A percentile compares a stretch with the other conserved stretches of the same genome.
These are phyloP conservation scores for Ormosia semicastrata DNA, from an alignment of 306 rosid genomes.

Conservation along the genomic window DNA sequence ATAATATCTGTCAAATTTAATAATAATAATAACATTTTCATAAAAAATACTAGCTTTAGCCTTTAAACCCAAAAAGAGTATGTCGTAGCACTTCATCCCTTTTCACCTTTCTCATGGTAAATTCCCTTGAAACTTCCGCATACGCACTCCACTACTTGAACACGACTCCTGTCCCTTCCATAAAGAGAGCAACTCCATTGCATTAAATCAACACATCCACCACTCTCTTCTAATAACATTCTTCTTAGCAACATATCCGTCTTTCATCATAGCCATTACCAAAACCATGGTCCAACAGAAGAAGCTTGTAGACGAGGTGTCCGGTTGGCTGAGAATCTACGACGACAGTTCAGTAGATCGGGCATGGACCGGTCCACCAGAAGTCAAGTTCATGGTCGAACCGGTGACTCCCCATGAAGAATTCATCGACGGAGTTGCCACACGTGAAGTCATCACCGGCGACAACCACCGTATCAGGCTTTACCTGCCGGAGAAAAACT, in stretches of 20 bases:
- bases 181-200: no score
- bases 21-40: no score
- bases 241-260: neutral
- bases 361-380: conserved; percentile 56
- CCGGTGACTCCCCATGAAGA: conserved; percentile 47
- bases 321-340: conserved; percentile 62
- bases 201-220: neutral
- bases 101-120: no score
- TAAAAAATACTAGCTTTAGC: no score
- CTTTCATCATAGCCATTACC: neutral
- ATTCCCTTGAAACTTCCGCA: no score
- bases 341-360: conserved; percentile 70
- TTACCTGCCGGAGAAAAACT: conserved; percentile 43
- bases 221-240: neutral
- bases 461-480: conserved; percentile 37
- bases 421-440: conserved; percentile 49
- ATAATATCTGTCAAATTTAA: no score
- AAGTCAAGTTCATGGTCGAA: conserved; percentile 53
- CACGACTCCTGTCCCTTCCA: no score
- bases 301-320: conserved; percentile 42
- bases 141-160: no score
- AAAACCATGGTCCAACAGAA: conserved; percentile 37
- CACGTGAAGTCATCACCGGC: conserved; percentile 25
- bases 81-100: no score
- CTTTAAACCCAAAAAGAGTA: no score